Conservation (phyloP, 768 basidiomycete species). For the Termitomyces titanicus region DNA sequence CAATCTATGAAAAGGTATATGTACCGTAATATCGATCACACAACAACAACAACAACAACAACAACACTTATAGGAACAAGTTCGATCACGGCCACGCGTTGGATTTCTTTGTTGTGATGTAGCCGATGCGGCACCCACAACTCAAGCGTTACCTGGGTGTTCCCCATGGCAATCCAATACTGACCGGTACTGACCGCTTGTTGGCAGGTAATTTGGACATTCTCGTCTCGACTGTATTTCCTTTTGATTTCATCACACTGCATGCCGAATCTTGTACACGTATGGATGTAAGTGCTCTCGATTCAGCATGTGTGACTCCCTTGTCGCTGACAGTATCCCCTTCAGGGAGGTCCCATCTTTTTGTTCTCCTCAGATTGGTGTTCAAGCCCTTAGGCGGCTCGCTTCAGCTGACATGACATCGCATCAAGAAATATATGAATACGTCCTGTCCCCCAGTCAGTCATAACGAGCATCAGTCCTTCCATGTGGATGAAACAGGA, state of each 20-base stretch:
- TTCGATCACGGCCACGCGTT: constrained; percentile 13
- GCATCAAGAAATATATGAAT: background rate
- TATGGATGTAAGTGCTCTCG: background rate
- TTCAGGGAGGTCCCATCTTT: background rate
- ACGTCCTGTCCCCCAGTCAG: background rate
- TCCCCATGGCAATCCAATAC: constrained; percentile 11
- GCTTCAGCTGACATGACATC: background rate
- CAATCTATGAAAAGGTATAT: constrained; percentile 16
- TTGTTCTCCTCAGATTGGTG: background rate
- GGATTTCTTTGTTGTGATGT: constrained; percentile 10
- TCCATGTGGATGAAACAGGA: constrained; percentile 9
- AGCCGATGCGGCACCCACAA: constrained; percentile 4
- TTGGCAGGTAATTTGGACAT: constrained; percentile 14
- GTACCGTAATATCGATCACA: constrained; percentile 8
- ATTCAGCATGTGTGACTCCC: background rate
- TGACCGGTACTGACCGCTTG: constrained; percentile 8
- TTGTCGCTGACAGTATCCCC: background rate
- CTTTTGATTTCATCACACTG: constrained; percentile 5
- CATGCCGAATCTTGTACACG: background rate
- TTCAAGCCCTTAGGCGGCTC: background rate
- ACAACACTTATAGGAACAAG: constrained; percentile 15
- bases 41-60: constrained; percentile 14
- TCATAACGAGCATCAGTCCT: constrained; percentile 4
- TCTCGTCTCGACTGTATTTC: constrained; percentile 1
- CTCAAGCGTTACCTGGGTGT: constrained; percentile 13